Evolutionary conservation across 306 rosid genomes (phyloP), one percentile per base, ranked within the genome.

Genomic region (Cucurbita moschata): DNA sequence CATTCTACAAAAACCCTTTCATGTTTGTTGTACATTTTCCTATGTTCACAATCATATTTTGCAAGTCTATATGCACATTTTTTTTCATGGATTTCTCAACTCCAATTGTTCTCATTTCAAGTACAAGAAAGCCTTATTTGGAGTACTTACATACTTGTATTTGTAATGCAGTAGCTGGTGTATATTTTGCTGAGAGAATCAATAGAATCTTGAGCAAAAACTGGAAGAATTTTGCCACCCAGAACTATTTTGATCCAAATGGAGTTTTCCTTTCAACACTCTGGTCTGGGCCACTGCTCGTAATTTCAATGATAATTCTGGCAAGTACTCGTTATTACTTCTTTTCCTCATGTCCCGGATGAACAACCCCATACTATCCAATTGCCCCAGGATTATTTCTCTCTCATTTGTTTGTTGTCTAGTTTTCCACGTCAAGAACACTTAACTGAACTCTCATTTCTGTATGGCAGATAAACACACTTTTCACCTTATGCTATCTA

Each of bases 271-370:
- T 91, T 61, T 91, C 99, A 10, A 78, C 80, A 37, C 81, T 94
- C 52, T 91, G 99, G 99, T 94, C 92, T 38, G 99, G 99, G 54
- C 99, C 99, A 60, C 96, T 94, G 73, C 97, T 94, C 18, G 78
- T 82, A 71, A 82, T 85, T 73, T 88, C 99, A 53, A 85, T 94
- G 81, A 82, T 94, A 83, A 91, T 94, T 74, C 81, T 94, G 97
- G 99, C 88, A 63, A 82, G 99, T 86, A 44, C 26, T 63, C 40
- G 16, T 10, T 42, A 7, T 23, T 14, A 14, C 18, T 50, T 14
- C 3, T 49, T 49, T 49, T 49, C 7, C 0, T 49, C 53, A 47
- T 47, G 52, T 47, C 52, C 52, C 15, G 0, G 52, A 11, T 47
- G 15, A 12, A 11, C 52, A 26, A 26, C 16, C 75, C 50, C 52